Base-by-base conservation (phyloP, 2,329 filamentous ascomycete genomes). In the Emydomyces testavorans region DNA sequence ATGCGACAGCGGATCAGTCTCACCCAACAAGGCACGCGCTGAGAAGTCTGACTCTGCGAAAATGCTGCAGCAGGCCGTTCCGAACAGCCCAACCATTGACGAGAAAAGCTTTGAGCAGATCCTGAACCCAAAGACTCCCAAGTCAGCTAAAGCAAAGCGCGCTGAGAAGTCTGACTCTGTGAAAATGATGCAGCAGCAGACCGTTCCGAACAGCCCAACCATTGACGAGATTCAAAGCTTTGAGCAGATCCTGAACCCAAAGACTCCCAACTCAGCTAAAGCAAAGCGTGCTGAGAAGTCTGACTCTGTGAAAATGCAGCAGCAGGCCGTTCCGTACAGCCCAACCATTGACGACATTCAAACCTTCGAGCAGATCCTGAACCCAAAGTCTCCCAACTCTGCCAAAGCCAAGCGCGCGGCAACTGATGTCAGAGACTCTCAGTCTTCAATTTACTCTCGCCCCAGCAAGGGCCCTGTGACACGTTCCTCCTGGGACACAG, bases 401-500 rank as follows among this genome's bases (percentile, higher is more conserved):
- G 21, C 32, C 21, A 47, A 34, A 31, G 35, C 24, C 15, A 29
- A n/a, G 11, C 26, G 15, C 13, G 45, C 18, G 7, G 20, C 36
- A n/a, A n/a, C 35, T 7, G 40, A 18, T 10, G 36, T 18, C 36
- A 32, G 45, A 15, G 10, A 35, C 20, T 39, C 45, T 18, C 26
- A 40, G 28, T 47, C 45, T 13, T 47, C 45, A 3, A 13, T 23
- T 34, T 24, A 34, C n/a, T 35, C 45, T 11, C 45, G 45, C 7
- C 18, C 11, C 10, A 28, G 20, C 28, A 40, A 35, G 24, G 34
- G n/a, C 36, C 31, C 26, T 18, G 34, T 26, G 6, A 16, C 26
- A 8, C 45, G 20, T 13, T 11, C 35, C 15, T 47, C 45, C 7
- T 47, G 45, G 26, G 45, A 40, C 18, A 47, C 36, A 5, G 45